Evolutionary conservation across 108 stramenopile species (phyloP).

Genomic region (Thalassiosira profunda): DNA sequence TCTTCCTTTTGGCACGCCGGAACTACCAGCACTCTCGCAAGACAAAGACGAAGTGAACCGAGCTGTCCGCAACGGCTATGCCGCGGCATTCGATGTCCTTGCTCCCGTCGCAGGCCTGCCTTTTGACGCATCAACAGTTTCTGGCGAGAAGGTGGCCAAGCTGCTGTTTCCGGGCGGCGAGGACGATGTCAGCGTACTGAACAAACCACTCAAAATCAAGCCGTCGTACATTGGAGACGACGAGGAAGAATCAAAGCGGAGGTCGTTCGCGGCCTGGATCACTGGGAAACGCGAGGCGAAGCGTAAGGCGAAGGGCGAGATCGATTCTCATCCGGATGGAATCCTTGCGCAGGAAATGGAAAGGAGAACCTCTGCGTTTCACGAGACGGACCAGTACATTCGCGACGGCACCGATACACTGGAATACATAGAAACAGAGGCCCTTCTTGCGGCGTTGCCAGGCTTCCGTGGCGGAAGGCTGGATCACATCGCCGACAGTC

Average conservation of each 20-base stretch:
- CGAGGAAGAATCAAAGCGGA: constrained; percentile 36
- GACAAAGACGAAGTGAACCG: constrained; percentile 51
- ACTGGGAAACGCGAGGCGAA: constrained; percentile 45
- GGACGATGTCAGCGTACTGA: constrained; percentile 42
- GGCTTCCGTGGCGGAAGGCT: constrained; percentile 44
- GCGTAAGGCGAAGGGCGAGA: constrained; percentile 32
- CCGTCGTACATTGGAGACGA: constrained; percentile 27
- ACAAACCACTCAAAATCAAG: constrained; percentile 45
- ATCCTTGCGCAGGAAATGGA: constrained; percentile 22
- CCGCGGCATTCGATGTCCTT: constrained; percentile 53
- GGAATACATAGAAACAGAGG: constrained; percentile 49
- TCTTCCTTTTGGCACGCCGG: constrained; percentile 37
- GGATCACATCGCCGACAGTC: constrained; percentile 42
- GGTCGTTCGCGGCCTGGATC: constrained; percentile 43
- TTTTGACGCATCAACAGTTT: constrained; percentile 36
- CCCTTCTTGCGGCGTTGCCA: constrained; percentile 52
- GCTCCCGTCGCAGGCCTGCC: constrained; percentile 45
- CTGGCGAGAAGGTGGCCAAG: constrained; percentile 44
- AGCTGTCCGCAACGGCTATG: constrained; percentile 54
- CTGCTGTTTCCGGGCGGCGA: constrained; percentile 44
- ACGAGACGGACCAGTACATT: constrained; percentile 52
- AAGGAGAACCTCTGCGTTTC: constrained; percentile 15
- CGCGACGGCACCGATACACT: constrained; percentile 36
- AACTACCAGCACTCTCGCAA: constrained; percentile 49
- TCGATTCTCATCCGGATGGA: constrained; percentile 31